A percentile compares a stretch with the other conserved stretches of the same genome.
phyloP scores from a whole-genome alignment of 495 filamentous ascomycete genomes.

The Acidomyces sp. region DNA sequence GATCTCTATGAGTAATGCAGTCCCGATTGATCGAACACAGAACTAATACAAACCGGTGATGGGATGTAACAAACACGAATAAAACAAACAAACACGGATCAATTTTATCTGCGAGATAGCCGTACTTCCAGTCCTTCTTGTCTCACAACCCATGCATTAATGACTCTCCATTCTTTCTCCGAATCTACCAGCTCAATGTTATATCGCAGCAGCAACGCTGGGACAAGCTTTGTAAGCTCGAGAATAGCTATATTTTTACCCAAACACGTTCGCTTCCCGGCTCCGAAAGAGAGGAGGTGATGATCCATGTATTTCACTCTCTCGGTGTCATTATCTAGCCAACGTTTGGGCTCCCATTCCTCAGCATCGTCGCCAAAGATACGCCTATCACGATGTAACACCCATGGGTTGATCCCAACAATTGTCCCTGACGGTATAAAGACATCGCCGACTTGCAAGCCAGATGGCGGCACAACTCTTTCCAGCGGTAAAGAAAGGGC shows the following conservation, averaged over 20 bases:
- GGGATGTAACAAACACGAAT: too few relatives aligned
- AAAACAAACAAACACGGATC: neutral
- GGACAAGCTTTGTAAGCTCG: slow-evolving; percentile 25
- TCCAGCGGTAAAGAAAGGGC: slow-evolving; percentile 31
- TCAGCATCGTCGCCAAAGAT: slow-evolving; percentile 22
- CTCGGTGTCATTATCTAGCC: slow-evolving; percentile 15
- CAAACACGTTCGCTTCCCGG: slow-evolving; percentile 21
- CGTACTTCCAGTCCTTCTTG: slow-evolving; percentile 17
- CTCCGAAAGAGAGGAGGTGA: slow-evolving; percentile 21
- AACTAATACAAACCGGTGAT: too few relatives aligned
- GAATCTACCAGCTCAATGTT: slow-evolving; percentile 17
- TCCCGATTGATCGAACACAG: too few relatives aligned
- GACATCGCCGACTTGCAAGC: slow-evolving; percentile 14
- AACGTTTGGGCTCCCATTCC: slow-evolving; percentile 16
- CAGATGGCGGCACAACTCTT: slow-evolving; percentile 29
- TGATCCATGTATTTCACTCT: slow-evolving; percentile 17
- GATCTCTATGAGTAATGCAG: too few relatives aligned
- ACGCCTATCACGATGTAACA: slow-evolving; percentile 14
- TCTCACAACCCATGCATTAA: slow-evolving; percentile 16
- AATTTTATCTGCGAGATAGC: neutral
- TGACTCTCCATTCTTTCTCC: slow-evolving; percentile 16
- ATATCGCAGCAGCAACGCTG: slow-evolving; percentile 19
- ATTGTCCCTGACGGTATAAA: slow-evolving; percentile 12
- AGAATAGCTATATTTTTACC: slow-evolving; percentile 24
- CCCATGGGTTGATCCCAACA: slow-evolving; percentile 19